phyloP scores from a whole-genome alignment of 1,139 yeast species.

The Kodamaea anthophila region DNA sequence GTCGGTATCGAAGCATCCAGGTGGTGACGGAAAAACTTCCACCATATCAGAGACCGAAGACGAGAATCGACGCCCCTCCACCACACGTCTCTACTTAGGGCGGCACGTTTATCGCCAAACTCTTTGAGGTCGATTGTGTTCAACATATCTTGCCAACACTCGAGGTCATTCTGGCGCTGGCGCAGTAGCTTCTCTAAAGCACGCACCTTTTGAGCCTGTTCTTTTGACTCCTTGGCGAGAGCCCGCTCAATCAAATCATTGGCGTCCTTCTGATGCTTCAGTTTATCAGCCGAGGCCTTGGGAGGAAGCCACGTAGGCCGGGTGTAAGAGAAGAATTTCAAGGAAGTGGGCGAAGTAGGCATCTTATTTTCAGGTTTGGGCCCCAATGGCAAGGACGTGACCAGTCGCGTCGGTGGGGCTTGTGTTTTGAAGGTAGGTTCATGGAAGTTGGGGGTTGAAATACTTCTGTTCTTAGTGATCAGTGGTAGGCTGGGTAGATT shows the following conservation, averaged over 20 bases:
- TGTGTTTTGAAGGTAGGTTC: too few relatives aligned
- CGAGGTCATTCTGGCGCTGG: slow-evolving; percentile 28
- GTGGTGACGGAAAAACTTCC: slow-evolving; percentile 12
- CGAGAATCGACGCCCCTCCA: slow-evolving; percentile 62
- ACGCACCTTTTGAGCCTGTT: slow-evolving; percentile 23
- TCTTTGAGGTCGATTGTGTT: slow-evolving; percentile 10
- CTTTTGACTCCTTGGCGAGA: slow-evolving; percentile 31
- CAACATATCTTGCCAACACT: slow-evolving; percentile 42
- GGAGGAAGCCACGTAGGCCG: slow-evolving; percentile 69
- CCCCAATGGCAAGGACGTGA: too few relatives aligned
- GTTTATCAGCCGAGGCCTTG: slow-evolving; percentile 47
- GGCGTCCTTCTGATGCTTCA: slow-evolving; percentile 51
- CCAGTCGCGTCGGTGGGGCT: too few relatives aligned
- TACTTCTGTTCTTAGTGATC: background rate
- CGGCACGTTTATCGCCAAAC: slow-evolving; percentile 23
- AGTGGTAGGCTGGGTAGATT: too few relatives aligned
- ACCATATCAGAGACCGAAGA: slow-evolving; percentile 49
- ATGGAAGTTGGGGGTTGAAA: slow-evolving; percentile 2
- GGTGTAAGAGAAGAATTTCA: slow-evolving; percentile 37
- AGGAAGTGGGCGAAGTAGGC: slow-evolving; percentile 3
- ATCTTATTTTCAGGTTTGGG: too few relatives aligned
- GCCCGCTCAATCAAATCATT: slow-evolving; percentile 47
- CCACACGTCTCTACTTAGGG: slow-evolving; percentile 43
- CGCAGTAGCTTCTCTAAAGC: slow-evolving; percentile 20
- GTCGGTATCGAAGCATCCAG: slow-evolving; percentile 8